A percentile compares a stretch with the other conserved stretches of the same genome.
phyloP scores from a whole-genome alignment of 116 monocot genomes.

The Dioscorea cayenensis region DNA sequence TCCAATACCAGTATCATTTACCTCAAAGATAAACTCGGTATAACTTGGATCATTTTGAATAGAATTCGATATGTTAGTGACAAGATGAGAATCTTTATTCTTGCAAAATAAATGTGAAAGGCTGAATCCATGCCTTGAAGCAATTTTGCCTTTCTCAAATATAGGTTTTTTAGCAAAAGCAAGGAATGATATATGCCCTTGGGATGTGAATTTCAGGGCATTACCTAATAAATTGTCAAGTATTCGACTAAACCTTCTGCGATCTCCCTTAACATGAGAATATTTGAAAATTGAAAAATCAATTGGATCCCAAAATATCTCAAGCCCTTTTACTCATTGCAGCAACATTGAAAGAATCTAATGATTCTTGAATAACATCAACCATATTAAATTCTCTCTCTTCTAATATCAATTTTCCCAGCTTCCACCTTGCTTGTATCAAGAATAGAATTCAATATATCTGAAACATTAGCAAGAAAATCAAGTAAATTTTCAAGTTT shows the following conservation, averaged over 20 bases:
- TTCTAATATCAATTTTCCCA: constrained; percentile 85
- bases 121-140: constrained; percentile 5
- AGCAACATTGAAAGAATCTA: constrained; percentile 56
- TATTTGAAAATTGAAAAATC: constrained; percentile 60
- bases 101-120: constrained; percentile 11
- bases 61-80: background rate
- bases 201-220: constrained; percentile 72
- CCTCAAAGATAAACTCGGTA: constrained; percentile 69
- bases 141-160: constrained; percentile 9
- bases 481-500: no score
- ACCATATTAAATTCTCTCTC: constrained; percentile 71
- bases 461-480: constrained; percentile 20
- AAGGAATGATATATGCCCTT: constrained; percentile 60
- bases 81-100: background rate
- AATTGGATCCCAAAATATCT: constrained; percentile 93
- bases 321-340: constrained; percentile 63
- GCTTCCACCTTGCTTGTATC: constrained; percentile 89
- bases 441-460: constrained; percentile 81
- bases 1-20: constrained; percentile 80
- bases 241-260: constrained; percentile 59
- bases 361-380: constrained; percentile 66
- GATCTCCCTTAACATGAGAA: constrained; percentile 57
- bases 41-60: constrained; percentile 10
- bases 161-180: constrained; percentile 45
- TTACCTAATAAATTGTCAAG: constrained; percentile 85